Conservation (phyloP, 208 protist genomes). For the Wallacemonas rigidus region DNA sequence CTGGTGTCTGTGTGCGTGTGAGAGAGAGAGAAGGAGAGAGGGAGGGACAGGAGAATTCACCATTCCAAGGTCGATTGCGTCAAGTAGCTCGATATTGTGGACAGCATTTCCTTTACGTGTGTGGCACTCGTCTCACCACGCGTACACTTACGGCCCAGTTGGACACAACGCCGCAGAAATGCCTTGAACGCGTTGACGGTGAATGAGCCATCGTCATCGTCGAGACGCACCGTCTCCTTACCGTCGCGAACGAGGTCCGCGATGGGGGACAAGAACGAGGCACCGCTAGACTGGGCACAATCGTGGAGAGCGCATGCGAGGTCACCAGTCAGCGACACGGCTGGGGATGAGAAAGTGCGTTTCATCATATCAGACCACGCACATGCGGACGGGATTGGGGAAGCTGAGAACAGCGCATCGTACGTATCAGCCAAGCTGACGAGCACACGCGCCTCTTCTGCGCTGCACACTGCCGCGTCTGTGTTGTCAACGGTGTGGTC, state of each 20-base stretch:
- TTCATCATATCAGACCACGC: conserved; percentile 36
- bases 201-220: conserved; percentile 56
- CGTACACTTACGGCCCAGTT: conserved; percentile 35
- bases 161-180: conserved; percentile 43
- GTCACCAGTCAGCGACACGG: not conserved
- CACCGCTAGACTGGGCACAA: conserved; percentile 3
- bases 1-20: not conserved
- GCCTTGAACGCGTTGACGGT: conserved; percentile 52
- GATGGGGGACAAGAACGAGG: not conserved
- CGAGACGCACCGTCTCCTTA: not conserved
- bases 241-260: not conserved
- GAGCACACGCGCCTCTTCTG: conserved; percentile 24
- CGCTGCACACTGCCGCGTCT: not conserved
- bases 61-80: conserved; percentile 22
- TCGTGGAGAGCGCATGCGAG: not conserved
- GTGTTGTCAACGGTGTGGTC: conserved; percentile 7
- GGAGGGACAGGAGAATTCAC: conserved; percentile 7
- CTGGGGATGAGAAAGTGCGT: not conserved
- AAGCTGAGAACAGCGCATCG: conserved; percentile 41
- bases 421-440: conserved; percentile 31
- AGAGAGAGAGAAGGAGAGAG: not conserved
- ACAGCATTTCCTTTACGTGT: conserved; percentile 19
- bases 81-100: conserved; percentile 11
- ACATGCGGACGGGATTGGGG: conserved; percentile 47
- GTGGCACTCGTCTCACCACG: not conserved